phyloP scores from a whole-genome alignment of 148 eudicot species.

The Salicornia ramosissima region DNA sequence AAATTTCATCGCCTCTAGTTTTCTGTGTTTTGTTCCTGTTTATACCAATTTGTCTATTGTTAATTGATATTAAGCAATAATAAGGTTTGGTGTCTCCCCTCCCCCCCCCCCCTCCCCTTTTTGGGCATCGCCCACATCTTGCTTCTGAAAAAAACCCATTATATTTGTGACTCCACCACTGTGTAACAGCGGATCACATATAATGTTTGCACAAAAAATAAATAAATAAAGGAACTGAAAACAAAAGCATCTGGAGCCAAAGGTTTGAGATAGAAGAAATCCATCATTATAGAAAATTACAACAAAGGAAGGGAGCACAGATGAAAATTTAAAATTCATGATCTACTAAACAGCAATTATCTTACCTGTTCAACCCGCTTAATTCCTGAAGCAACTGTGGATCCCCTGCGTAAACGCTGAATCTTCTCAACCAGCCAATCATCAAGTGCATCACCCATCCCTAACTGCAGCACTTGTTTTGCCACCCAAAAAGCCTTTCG shows the following conservation, averaged over 20 bases:
- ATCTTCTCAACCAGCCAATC: constrained; percentile 99
- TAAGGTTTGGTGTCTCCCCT: too few relatives aligned
- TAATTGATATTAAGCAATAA: too few relatives aligned
- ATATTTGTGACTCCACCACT: not conserved
- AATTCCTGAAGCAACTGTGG: constrained; percentile 85
- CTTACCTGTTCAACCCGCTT: constrained; percentile 81
- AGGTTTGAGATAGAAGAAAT: not conserved
- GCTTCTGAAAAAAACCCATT: too few relatives aligned
- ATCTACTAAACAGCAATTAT: constrained; percentile 5
- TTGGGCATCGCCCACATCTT: too few relatives aligned
- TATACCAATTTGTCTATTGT: too few relatives aligned
- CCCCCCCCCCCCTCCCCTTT: too few relatives aligned
- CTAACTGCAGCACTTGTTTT: constrained; percentile 88
- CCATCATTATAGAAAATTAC: not conserved
- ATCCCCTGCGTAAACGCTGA: constrained; percentile 72
- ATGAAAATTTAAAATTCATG: constrained; percentile 3
- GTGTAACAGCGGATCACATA: not conserved
- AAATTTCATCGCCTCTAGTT: too few relatives aligned
- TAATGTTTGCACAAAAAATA: too few relatives aligned
- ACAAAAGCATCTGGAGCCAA: not conserved
- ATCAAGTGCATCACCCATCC: constrained; percentile 99
- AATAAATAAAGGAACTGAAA: not conserved
- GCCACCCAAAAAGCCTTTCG: constrained; percentile 98
- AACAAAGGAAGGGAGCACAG: not conserved
- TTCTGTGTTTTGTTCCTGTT: too few relatives aligned